Evolutionary conservation across 441 rosid genomes (phyloP), one percentile per base, ranked within the genome.

Genomic region (Gossypium davidsonii): DNA sequence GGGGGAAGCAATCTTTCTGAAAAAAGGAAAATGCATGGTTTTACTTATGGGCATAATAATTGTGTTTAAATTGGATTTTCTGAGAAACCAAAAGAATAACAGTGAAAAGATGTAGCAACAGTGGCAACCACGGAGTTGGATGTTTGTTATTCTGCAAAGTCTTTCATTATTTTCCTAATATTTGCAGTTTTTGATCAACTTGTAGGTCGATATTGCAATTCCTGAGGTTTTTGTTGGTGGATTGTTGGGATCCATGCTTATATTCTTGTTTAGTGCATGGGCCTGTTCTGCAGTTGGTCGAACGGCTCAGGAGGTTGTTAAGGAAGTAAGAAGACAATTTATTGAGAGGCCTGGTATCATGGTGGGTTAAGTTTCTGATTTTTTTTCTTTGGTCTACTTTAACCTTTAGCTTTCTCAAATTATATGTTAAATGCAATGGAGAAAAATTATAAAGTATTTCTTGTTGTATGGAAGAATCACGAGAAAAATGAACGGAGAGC

Each of bases 221-320:
- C 99, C 98, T 1, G 99, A 95, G 83, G 93, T 95, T 76, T 95
- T 95, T 71, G 42, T 95, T 51, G 98, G 99, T 76, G 99, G 99
- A 63, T 81, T 95, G 80, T 78, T 95, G 82, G 99, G 99, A 17
- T 84, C 99, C 44, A 93, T 93, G 99, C 98, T 95, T 77, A 95
- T 95, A 72, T 95, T 80, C 87, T 84, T 95, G 75, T 93, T 95
- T 75, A 95, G 98, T 83, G 97, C 91, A 71, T 95, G 97, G 96
- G 97, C 98, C 64, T 95, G 99, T 74, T 83, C 99, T 48, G 98
- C 98, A 28, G 98, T 95, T 74, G 99, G 99, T 73, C 88, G 91
- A 83, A 95, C 98, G 80, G 99, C 99, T 53, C 99, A 95, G 82
- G 99, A 93, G 89, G 99, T 95, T 77, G 99, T 93, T 66, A 89